Conservation (phyloP, 768 basidiomycete genomes). For the Pleurotus salmoneostramineus region DNA sequence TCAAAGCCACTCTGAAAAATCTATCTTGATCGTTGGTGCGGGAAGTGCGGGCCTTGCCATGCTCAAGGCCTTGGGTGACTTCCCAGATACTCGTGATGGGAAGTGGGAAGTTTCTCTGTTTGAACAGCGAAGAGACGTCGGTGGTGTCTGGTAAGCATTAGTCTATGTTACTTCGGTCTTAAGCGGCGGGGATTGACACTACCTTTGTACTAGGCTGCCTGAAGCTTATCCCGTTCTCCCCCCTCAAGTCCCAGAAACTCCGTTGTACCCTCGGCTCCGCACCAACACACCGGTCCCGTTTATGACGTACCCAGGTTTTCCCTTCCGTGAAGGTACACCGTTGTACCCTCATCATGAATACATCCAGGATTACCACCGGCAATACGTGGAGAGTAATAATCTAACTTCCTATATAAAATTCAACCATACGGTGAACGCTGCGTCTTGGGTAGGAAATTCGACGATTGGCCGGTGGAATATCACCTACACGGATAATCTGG, state of each 20-base stretch:
- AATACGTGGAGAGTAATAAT: slow-evolving; percentile 34
- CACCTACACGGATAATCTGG: slow-evolving; percentile 21
- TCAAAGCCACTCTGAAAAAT: slow-evolving; percentile 26
- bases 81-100: slow-evolving; percentile 32
- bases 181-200: not conserved
- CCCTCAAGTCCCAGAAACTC: slow-evolving; percentile 48
- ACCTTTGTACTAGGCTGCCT: slow-evolving; percentile 23
- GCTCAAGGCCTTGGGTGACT: slow-evolving; percentile 45
- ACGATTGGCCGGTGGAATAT: slow-evolving; percentile 42
- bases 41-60: slow-evolving; percentile 54
- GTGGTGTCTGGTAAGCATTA: slow-evolving; percentile 59
- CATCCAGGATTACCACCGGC: slow-evolving; percentile 41
- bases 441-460: slow-evolving; percentile 39
- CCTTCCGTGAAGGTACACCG: slow-evolving; percentile 46
- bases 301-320: slow-evolving; percentile 56
- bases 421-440: slow-evolving; percentile 36
- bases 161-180: not conserved
- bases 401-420: slow-evolving; percentile 35
- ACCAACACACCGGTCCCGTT: slow-evolving; percentile 55
- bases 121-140: slow-evolving; percentile 48
- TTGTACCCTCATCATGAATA: slow-evolving; percentile 46
- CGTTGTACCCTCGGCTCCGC: slow-evolving; percentile 48
- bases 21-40: slow-evolving; percentile 54
- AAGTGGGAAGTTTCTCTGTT: slow-evolving; percentile 48
- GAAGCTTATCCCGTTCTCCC: slow-evolving; percentile 26